phyloP scores from a whole-genome alignment of 2,329 filamentous ascomycete genomes.

The Neopestalotiopsis sp. region DNA sequence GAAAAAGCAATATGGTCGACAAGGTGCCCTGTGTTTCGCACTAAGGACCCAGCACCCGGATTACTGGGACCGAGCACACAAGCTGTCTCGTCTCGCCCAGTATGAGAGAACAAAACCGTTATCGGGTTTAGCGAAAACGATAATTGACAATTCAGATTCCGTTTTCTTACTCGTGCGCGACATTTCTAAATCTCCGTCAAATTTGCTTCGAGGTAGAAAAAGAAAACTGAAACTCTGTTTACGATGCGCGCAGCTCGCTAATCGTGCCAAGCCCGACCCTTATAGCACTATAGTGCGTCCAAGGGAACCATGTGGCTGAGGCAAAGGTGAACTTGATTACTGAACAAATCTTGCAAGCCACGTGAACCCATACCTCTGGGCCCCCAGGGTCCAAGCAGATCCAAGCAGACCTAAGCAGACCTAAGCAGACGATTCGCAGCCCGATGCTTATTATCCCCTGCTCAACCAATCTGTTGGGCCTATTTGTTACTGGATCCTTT shows the following conservation, averaged over 20 bases:
- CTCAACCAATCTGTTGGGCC: background rate
- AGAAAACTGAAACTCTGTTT: conserved; percentile 3
- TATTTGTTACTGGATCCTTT: conserved; percentile 3
- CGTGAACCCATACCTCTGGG: conserved; percentile 2
- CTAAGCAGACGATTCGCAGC: background rate
- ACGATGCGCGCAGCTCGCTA: conserved; percentile 2
- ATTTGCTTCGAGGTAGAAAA: background rate
- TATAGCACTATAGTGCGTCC: background rate
- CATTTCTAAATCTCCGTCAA: background rate
- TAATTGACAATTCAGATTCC: background rate
- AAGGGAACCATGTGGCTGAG: conserved; percentile 9
- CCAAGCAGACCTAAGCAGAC: no score
- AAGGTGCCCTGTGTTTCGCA: conserved; percentile 3
- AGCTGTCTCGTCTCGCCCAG: background rate
- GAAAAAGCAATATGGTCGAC: conserved; percentile 13
- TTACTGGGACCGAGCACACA: background rate
- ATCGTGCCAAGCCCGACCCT: conserved; percentile 8
- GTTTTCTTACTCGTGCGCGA: background rate
- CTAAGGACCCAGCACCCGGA: conserved; percentile 9
- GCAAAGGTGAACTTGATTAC: background rate
- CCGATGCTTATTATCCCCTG: background rate
- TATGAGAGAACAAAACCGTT: background rate
- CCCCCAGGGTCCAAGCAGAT: conserved; percentile 8
- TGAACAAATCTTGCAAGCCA: conserved; percentile 10
- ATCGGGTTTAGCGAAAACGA: background rate